Conservation (phyloP, 305 asterid species). For the Fraxinus latifolia region DNA sequence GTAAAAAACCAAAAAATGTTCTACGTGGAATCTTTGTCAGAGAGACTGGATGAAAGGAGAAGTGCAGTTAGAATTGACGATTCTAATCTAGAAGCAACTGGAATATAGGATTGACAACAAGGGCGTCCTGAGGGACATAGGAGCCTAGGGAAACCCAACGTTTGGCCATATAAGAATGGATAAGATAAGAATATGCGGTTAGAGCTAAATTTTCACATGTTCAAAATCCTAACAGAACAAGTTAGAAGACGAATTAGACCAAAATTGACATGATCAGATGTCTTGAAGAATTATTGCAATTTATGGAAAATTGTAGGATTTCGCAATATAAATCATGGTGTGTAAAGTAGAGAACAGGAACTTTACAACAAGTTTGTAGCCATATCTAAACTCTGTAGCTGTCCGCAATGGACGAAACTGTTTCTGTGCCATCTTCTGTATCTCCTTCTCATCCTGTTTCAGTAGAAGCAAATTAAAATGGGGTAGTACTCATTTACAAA, state of each 20-base stretch:
- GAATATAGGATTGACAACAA: neutral
- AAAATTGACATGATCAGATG: neutral
- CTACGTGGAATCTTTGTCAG: neutral
- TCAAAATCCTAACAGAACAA: neutral
- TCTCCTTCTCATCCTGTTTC: conserved; percentile 86
- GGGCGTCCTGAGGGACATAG: neutral
- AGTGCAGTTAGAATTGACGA: neutral
- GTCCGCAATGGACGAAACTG: conserved; percentile 74
- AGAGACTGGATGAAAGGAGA: neutral
- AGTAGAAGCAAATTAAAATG: conserved; percentile 5
- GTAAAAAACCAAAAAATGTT: neutral
- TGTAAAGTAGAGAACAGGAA: conserved; percentile 25
- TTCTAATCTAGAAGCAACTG: neutral
- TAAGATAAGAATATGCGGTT: neutral
- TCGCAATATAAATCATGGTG: neutral
- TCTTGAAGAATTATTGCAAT: neutral
- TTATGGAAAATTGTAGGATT: neutral
- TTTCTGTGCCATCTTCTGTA: conserved; percentile 72
- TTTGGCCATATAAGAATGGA: neutral
- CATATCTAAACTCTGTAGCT: conserved; percentile 80
- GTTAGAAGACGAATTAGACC: neutral
- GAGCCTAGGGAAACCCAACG: neutral
- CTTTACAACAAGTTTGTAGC: conserved; percentile 94
- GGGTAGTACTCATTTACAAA: neutral
- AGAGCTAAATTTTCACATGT: neutral